Percentiles rank a stretch among this genome's conserved stretches.
phyloP scores from a whole-genome alignment of 768 basidiomycete species.

The Hypsizygus marmoreus region DNA sequence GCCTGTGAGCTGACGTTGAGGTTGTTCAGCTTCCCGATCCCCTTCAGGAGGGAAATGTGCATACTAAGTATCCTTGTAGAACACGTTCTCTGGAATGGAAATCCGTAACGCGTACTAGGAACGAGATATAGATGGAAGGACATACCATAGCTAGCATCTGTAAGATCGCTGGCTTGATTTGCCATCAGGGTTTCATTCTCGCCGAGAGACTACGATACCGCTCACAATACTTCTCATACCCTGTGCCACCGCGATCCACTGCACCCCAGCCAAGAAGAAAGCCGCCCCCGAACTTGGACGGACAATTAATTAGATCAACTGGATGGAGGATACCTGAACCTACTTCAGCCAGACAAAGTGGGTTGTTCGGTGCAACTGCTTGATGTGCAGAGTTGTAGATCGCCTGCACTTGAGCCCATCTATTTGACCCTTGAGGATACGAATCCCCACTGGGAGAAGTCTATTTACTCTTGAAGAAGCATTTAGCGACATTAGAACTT shows the following conservation, averaged over 20 bases:
- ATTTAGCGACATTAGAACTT: constrained; percentile 1
- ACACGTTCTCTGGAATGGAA: constrained; percentile 42
- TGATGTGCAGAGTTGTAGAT: constrained; percentile 48
- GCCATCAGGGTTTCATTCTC: background rate
- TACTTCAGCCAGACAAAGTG: constrained; percentile 54
- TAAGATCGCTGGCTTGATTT: constrained; percentile 36
- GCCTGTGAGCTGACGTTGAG: constrained; percentile 39
- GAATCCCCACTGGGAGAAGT: constrained; percentile 44
- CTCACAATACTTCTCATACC: constrained; percentile 52
- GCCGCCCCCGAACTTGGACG: constrained; percentile 47
- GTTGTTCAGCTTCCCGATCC: background rate
- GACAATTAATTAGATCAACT: background rate
- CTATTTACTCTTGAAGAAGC: background rate
- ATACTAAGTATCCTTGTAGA: constrained; percentile 56
- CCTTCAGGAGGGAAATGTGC: constrained; percentile 9
- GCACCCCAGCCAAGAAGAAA: constrained; percentile 48
- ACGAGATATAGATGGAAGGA: background rate
- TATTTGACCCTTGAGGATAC: constrained; percentile 49
- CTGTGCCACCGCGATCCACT: constrained; percentile 44
- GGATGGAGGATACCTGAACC: constrained; percentile 1
- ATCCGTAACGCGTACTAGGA: constrained; percentile 3
- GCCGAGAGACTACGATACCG: constrained; percentile 11
- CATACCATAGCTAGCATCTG: constrained; percentile 44
- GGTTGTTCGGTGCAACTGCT: constrained; percentile 44
- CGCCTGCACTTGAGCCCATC: constrained; percentile 52